phyloP scores from a whole-genome alignment of 2,329 filamentous ascomycete genomes.

The Sphaerulina musiva region DNA sequence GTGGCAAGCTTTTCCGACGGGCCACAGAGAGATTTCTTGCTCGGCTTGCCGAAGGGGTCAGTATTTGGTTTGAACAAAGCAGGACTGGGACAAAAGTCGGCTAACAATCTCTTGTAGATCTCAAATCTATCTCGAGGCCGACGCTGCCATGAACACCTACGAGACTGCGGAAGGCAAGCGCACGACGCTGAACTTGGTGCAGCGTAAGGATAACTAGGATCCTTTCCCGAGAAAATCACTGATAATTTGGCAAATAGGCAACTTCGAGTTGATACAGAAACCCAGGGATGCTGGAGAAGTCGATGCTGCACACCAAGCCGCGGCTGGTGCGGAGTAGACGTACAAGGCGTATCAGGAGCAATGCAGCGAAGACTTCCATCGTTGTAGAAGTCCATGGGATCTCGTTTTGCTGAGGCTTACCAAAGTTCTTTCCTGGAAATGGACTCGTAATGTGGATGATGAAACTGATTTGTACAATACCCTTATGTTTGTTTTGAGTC shows the following conservation, averaged over 20 bases:
- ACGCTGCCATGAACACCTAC: slow-evolving; percentile 62
- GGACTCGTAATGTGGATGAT: background rate
- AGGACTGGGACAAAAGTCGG: background rate
- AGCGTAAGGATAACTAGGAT: slow-evolving; percentile 58
- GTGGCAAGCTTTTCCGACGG: slow-evolving; percentile 70
- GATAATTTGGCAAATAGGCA: slow-evolving; percentile 32
- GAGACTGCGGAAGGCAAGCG: slow-evolving; percentile 61
- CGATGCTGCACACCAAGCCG: slow-evolving; percentile 13
- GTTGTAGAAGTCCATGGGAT: background rate
- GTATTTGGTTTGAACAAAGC: background rate
- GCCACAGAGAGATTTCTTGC: slow-evolving; percentile 62
- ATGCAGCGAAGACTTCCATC: background rate
- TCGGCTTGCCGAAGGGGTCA: slow-evolving; percentile 77
- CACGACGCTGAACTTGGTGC: slow-evolving; percentile 61
- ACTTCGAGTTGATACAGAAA: slow-evolving; percentile 45
- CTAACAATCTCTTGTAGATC: slow-evolving; percentile 48
- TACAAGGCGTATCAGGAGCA: background rate
- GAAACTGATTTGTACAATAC: background rate
- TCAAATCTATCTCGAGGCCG: slow-evolving; percentile 75
- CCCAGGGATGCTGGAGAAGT: slow-evolving; percentile 21
- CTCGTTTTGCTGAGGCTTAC: background rate
- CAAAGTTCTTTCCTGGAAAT: background rate
- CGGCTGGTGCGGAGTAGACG: slow-evolving; percentile 6
- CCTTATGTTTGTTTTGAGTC: background rate
- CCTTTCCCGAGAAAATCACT: background rate